Evolutionary conservation across 192 early-diverging fungal genomes (phyloP).

Genomic region (Rhizophagus sp.): DNA sequence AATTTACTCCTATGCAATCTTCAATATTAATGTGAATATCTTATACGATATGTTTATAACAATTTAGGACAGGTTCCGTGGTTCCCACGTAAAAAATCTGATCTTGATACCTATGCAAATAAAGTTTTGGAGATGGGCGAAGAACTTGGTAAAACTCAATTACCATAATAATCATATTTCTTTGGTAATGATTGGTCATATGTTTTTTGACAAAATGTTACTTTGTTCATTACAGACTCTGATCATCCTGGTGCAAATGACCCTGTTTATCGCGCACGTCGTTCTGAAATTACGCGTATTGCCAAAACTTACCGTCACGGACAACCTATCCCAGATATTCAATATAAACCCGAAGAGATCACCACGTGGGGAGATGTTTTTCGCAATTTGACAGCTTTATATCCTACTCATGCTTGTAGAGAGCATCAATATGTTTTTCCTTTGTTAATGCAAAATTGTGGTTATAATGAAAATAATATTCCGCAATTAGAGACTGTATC

Average conservation of each 20-base stretch:
- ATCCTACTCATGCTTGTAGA: slow-evolving; percentile 85
- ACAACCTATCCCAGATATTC: slow-evolving; percentile 73
- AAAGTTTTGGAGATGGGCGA: slow-evolving; percentile 92
- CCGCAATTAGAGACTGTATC: slow-evolving; percentile 91
- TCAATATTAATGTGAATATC: no score
- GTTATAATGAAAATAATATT: slow-evolving; percentile 79
- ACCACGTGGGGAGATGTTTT: slow-evolving; percentile 86
- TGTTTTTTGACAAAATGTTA: no score
- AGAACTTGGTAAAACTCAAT: slow-evolving; percentile 59
- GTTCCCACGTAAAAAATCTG: slow-evolving; percentile 92
- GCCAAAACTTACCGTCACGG: slow-evolving; percentile 79
- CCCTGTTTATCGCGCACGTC: slow-evolving; percentile 77
- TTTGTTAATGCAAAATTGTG: slow-evolving; percentile 88
- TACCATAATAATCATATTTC: not conserved
- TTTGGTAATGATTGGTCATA: not conserved
- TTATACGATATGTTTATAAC: not conserved
- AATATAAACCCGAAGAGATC: slow-evolving; percentile 79
- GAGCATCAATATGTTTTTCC: slow-evolving; percentile 92
- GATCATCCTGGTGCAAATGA: slow-evolving; percentile 96
- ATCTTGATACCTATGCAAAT: slow-evolving; percentile 90
- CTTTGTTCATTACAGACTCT: slow-evolving; percentile 49
- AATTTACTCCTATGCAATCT: no score
- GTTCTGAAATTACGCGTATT: slow-evolving; percentile 79
- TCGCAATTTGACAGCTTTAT: slow-evolving; percentile 71
- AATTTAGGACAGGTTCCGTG: slow-evolving; percentile 64